These are phyloP conservation scores for Debaryomyces singareniensis DNA, from an alignment of 1,139 yeast species.

Conservation along the genomic window DNA sequence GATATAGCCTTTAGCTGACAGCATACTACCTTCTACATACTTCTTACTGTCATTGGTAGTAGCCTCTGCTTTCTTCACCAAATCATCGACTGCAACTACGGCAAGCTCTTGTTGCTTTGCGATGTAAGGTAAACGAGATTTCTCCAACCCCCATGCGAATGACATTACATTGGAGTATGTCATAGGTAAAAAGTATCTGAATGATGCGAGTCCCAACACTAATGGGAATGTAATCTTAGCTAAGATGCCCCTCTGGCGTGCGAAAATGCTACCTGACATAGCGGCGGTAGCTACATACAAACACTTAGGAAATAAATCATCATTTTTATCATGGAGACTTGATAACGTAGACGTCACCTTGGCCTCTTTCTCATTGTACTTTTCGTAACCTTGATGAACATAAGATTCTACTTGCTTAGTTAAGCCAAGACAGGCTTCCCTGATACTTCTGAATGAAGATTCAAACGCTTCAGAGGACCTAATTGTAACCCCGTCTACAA, in stretches of 20 bases:
- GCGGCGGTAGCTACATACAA: conserved; percentile 70
- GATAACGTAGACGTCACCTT: conserved; percentile 63
- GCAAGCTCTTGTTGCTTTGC: conserved; percentile 59
- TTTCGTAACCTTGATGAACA: conserved; percentile 34
- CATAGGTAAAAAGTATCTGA: conserved; percentile 69
- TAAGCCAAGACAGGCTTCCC: conserved; percentile 24
- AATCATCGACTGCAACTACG: conserved; percentile 38
- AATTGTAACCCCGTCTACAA: conserved; percentile 54
- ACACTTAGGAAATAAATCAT: conserved; percentile 71
- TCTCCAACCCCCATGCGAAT: conserved; percentile 63
- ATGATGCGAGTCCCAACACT: conserved; percentile 61
- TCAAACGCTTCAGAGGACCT: conserved; percentile 49
- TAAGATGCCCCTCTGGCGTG: conserved; percentile 63
- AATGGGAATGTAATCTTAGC: conserved; percentile 60
- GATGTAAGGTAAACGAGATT: conserved; percentile 54
- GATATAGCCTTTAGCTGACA: conserved; percentile 39
- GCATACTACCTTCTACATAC: conserved; percentile 34
- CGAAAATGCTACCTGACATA: conserved; percentile 71
- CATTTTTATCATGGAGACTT: conserved; percentile 62
- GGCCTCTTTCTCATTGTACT: conserved; percentile 57
- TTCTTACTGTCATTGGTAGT: conserved; percentile 32
- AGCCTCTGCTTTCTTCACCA: conserved; percentile 37
- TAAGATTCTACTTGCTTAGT: conserved; percentile 14
- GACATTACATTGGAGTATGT: conserved; percentile 63
- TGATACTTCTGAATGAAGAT: conserved; percentile 37